A percentile compares a stretch with the other conserved stretches of the same genome.
phyloP scores from a whole-genome alignment of 225 moss, liverwort and hornwort species.

The Straminergon stramineum region DNA sequence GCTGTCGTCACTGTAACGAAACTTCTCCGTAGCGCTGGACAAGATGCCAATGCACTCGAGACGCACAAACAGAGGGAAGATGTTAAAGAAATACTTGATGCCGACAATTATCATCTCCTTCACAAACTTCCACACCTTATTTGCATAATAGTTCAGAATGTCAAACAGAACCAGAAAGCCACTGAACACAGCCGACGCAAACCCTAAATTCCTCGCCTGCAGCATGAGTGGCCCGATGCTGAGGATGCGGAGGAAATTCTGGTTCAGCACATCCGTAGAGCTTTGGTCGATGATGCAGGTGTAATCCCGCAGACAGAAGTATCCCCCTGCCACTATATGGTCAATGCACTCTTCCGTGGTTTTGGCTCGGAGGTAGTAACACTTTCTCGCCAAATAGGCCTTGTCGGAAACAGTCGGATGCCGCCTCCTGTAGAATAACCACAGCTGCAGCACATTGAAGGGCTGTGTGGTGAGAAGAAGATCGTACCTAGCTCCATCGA shows the following conservation, averaged over 20 bases:
- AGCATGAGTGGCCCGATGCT: neutral
- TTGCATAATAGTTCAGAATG: neutral
- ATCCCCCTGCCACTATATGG: neutral
- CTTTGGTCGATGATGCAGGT: neutral
- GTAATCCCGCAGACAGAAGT: neutral
- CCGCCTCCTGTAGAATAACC: neutral
- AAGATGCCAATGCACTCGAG: neutral
- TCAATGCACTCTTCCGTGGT: neutral
- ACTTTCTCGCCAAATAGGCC: neutral
- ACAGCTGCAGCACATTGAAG: neutral
- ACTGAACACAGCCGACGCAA: neutral
- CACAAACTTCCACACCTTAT: neutral
- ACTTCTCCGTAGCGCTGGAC: neutral
- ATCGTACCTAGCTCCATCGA: neutral
- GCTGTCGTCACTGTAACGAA: neutral
- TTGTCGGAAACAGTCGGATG: neutral
- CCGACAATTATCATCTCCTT: neutral
- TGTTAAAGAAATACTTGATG: neutral
- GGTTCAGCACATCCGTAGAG: neutral
- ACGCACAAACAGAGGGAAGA: neutral
- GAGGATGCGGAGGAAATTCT: neutral
- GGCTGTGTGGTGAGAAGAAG: neutral
- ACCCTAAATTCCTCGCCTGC: neutral
- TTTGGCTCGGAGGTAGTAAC: neutral
- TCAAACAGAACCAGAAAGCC: neutral